Evolutionary conservation across 306 rosid genomes (phyloP).

Genomic region (Lathyrus sativus): DNA sequence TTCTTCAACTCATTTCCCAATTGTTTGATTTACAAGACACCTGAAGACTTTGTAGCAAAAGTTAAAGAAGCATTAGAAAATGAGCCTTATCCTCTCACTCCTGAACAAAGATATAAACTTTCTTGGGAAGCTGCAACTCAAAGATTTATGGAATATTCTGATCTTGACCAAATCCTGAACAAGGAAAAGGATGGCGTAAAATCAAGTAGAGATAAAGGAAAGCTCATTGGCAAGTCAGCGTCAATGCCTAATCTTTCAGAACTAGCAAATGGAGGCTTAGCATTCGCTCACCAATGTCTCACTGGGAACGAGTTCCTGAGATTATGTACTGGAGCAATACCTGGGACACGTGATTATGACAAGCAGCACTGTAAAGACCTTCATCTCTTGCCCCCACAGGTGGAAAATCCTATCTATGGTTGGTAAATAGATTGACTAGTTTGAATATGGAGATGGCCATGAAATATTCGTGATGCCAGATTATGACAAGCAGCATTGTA

Average conservation of each 20-base stretch:
- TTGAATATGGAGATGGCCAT: not conserved
- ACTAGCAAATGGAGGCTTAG: conserved; percentile 85
- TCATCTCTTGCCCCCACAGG: conserved; percentile 77
- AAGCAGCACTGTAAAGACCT: conserved; percentile 90
- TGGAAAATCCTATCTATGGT: conserved; percentile 87
- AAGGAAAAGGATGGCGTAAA: conserved; percentile 42
- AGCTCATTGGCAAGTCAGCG: conserved; percentile 46
- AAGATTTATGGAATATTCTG: conserved; percentile 85
- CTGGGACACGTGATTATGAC: conserved; percentile 87
- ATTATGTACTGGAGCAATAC: conserved; percentile 83
- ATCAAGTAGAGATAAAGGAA: conserved; percentile 38
- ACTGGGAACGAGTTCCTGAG: conserved; percentile 90
- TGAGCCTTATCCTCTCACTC: conserved; percentile 86
- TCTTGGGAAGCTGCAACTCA: conserved; percentile 99
- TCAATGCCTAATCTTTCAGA: conserved; percentile 65
- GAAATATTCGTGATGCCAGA: conserved; percentile 51
- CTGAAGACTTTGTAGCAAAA: conserved; percentile 85
- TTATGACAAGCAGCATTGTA: conserved; percentile 61
- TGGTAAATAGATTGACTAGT: conserved; percentile 56
- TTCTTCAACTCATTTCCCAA: conserved; percentile 92
- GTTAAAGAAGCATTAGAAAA: conserved; percentile 86
- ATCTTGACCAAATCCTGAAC: conserved; percentile 65
- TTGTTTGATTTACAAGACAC: conserved; percentile 80
- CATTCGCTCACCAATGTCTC: conserved; percentile 89
- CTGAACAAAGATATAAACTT: conserved; percentile 78